Base-by-base conservation (phyloP, 345 rosid genomes). In the Eucalyptus victrix region DNA sequence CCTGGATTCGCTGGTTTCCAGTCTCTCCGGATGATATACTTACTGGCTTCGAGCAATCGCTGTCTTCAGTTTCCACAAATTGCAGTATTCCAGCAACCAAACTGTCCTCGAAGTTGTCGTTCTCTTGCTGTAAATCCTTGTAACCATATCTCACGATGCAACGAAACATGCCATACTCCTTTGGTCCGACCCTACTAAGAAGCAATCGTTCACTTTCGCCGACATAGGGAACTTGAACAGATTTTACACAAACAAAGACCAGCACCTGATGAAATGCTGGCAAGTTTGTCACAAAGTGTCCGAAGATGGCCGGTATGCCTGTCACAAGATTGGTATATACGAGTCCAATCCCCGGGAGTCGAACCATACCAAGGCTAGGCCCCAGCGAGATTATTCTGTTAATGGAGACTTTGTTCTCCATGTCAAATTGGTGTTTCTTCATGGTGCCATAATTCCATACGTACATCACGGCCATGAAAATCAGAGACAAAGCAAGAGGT, bases 71-170 rank as follows among this genome's bases (percentile, higher is more conserved):
- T 90, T 96, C 95, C 11, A 95, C 92, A 42, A 95, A 95, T 9
- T 93, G 93, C 6, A 94, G 62, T 72, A 95, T 91, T 45, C 92
- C 94, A 5, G 94, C 89, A 14, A 95, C 94, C 92, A 95, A 89
- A 90, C 92, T 92, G 90, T 91, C 91, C 91, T 96, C 98, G 65
- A 96, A 96, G 76, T 94, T 94, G 88, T 95, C 92, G 92, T 93
- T 94, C 90, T 96, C 98, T 88, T 95, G 94, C 51, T 93, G 97
- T 85, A 93, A 89, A 90, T 96, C 98, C 90, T 94, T 96, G 94
- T 97, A 97, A 44, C 99, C 99, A 87, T 94, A 94, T 91, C 97
- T 95, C 88, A 96, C 93, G 88, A 96, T 95, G 92, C 99, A 95
- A 88, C 99, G 95, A 89, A 96, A 96, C 95, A 97, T 94, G 87